Evolutionary conservation across 2,329 filamentous ascomycete species (phyloP), one percentile per base, ranked within the genome.

Genomic region (Penicillium sp.): DNA sequence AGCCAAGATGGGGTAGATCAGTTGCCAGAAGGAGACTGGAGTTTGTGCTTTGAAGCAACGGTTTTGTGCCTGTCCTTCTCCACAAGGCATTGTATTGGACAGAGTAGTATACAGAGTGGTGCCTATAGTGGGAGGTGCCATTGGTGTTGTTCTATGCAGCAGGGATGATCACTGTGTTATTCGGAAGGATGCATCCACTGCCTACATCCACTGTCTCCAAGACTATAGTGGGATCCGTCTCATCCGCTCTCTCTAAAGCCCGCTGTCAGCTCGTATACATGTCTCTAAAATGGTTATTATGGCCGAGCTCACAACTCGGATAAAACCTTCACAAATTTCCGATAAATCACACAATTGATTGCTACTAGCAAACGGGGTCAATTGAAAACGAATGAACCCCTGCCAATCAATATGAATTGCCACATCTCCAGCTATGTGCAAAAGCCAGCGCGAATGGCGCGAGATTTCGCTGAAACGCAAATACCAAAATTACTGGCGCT

Each of bases 1-100:
- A 56, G 53, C 53, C 27, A 29, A 51, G 47, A 54, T 11, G 6
- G 27, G 51, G 53, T 21, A 52, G 58, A 61, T 61, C 58, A 56
- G 10, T 61, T 56, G 13, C 53, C 56, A 27, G 35, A 54, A 54
- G 3, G 19, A 44, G 50, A 49, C 11, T 39, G n/a, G 9, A 4
- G 11, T 3, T 41, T 41, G 39, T 21, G 35, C 16, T 33, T 2
- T 33, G 31, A 33, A 33, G 31, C 13, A 33, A 33, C 13, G 31
- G 16, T 7, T 7, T 11, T 33, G 31, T 14, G 31, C 5, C 29
- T 31, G 2, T 31, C 16, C 31, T 33, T 33, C 31, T 33, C 31
- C 31, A 33, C 31, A 5, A 5, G 31, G 31, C 10, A 33, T 14
- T 16, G 13, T 16, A 16, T 33, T 33, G 31, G 5, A 33, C 14